Evolutionary conservation across 2,329 filamentous ascomycete genomes (phyloP), one percentile per base, ranked within the genome.

Genomic region (Epichloe uncinata): DNA sequence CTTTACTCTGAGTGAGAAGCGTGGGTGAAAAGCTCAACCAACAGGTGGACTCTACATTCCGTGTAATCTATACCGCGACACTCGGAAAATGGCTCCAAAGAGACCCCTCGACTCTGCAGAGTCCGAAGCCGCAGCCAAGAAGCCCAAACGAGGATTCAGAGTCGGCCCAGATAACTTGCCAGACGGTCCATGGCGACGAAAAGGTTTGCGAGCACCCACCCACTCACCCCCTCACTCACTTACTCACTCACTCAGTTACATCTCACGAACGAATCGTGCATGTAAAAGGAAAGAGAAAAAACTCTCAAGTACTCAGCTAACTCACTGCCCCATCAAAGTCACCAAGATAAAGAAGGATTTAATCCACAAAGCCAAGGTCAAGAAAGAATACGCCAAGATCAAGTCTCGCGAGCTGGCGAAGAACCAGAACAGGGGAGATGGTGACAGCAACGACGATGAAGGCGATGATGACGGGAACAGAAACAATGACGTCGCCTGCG

Each of bases 281-380:
- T 16, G n/a, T 38, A 4, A 34, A 6, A 44, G 11, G 22, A 22
- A 6, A 15, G 4, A 37, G 5, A n/a, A 46, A 16, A 11, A 22
- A 13, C 5, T 2, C 3, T 4, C 5, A 22, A 18, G 6, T 4
- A 15, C 12, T 22, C 18, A 35, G 18, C 44, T 45, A n/a, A 26
- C 34, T 45, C 7, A 26, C 34, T 13, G n/a, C 5, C 20, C 20
- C 53, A 56, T 61, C 37, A 40, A 40, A 48, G 87, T 86, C 51
- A 81, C 87, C 66, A 91, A 91, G 67, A 93, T 95, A 62, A 97
- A 97, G 68, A 78, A 84, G 56, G 80, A 86, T 56, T 72, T 95
- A 50, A 96, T 97, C 60, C 81, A 89, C 66, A 94, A 93, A 66
- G 89, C 90, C 53, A 95, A 96, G 68, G 75, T 95, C 54, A 93